Percentiles rank a stretch among this genome's conserved stretches.
These are phyloP conservation scores for Eimeria falciformis DNA, from an alignment of 169 alveolate genomes.

Conservation along the genomic window DNA sequence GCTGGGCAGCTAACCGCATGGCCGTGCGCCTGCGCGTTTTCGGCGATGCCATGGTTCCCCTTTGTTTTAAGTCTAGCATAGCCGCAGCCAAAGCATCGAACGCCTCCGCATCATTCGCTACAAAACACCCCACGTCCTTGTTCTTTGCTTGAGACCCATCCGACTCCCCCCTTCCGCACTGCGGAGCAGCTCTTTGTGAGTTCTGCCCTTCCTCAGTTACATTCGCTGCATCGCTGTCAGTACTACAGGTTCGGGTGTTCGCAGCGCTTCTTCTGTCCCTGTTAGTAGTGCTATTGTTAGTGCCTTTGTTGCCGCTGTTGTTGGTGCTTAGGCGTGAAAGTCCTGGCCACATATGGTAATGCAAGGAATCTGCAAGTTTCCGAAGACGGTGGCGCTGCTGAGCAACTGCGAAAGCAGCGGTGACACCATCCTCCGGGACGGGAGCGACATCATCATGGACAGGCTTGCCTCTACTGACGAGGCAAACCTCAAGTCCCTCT, in stretches of 20 bases:
- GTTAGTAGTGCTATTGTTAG: background rate
- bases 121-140: too few species aligned
- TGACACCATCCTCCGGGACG: background rate
- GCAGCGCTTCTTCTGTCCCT: background rate
- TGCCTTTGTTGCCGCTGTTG: too few species aligned
- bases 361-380: background rate
- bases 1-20: background rate
- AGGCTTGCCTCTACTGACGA: background rate
- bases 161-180: too few species aligned
- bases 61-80: background rate
- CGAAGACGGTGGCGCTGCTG: background rate
- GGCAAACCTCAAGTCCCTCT: background rate
- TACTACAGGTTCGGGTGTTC: too few species aligned
- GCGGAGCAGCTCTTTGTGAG: too few species aligned
- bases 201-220: too few species aligned
- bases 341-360: background rate
- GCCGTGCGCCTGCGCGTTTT: background rate
- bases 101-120: too few species aligned
- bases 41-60: background rate
- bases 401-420: background rate
- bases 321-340: background rate
- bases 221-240: too few species aligned
- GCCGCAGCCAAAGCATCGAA: slow-evolving; percentile 6
- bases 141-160: too few species aligned
- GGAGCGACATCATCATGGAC: background rate